Conservation (phyloP, 345 rosid species). For the Lenwebbia sp. region DNA sequence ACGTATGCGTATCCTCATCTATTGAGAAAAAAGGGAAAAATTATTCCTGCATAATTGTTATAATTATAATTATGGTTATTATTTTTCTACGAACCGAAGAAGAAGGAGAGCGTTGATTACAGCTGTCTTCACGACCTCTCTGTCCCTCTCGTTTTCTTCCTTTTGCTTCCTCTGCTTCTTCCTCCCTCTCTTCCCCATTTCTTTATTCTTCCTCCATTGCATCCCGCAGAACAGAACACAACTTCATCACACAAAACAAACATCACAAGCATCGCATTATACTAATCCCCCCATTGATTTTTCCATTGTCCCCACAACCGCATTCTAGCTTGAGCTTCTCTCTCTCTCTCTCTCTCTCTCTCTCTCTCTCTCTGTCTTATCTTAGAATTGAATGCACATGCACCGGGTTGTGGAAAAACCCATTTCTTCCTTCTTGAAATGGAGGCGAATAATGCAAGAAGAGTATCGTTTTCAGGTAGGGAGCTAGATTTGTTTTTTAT, state of each 20-base stretch:
- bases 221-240: not conserved
- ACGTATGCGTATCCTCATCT: not conserved
- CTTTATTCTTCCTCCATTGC: not conserved
- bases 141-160: not conserved
- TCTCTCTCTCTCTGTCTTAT: not conserved
- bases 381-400: not conserved
- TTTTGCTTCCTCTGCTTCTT: too few relatives aligned
- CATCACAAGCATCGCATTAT: not conserved
- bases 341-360: not conserved
- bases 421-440: not conserved
- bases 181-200: not conserved
- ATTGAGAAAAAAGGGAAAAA: not conserved
- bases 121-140: slow-evolving; percentile 5
- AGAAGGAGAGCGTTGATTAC: not conserved
- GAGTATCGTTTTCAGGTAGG: not conserved
- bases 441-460: not conserved
- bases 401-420: not conserved
- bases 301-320: not conserved
- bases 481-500: not conserved
- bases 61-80: not conserved
- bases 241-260: not conserved
- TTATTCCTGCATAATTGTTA: not conserved
- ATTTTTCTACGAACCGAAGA: not conserved
- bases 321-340: not conserved
- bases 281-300: not conserved